Percentiles rank a stretch among this genome's conserved stretches.
Evolutionary conservation across 2,329 filamentous ascomycete genomes (phyloP).

Genomic region (Raffaelea albimanens): DNA sequence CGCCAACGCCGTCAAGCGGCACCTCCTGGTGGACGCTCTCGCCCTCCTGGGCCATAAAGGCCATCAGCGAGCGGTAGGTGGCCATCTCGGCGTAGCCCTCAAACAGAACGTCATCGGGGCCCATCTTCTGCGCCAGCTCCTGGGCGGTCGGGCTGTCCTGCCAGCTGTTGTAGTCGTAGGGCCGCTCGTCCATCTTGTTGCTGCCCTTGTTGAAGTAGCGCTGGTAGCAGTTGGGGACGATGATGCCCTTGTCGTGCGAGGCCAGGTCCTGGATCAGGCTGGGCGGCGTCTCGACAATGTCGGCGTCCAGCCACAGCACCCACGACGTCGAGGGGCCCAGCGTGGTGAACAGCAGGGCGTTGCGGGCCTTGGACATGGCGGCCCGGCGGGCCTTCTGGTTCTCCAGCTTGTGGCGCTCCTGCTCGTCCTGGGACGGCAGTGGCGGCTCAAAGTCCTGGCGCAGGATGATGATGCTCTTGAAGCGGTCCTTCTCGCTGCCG

Average conservation of each 20-base stretch:
- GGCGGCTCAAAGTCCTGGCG: slow-evolving; percentile 90
- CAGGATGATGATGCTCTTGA: slow-evolving; percentile 88
- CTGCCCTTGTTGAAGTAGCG: slow-evolving; percentile 62
- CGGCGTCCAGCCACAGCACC: slow-evolving; percentile 93
- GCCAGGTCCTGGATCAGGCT: slow-evolving; percentile 88
- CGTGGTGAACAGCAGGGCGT: slow-evolving; percentile 91
- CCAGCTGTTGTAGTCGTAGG: slow-evolving; percentile 98
- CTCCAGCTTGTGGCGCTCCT: slow-evolving; percentile 81
- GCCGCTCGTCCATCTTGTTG: slow-evolving; percentile 62
- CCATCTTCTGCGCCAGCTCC: slow-evolving; percentile 69
- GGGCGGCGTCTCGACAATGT: slow-evolving; percentile 80
- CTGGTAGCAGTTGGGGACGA: slow-evolving; percentile 95
- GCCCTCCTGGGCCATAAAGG: slow-evolving; percentile 57
- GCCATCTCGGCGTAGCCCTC: slow-evolving; percentile 92
- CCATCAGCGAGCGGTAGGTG: slow-evolving; percentile 88
- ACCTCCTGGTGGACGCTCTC: slow-evolving; percentile 55
- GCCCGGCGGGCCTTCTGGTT: slow-evolving; percentile 82
- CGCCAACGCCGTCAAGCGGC: slow-evolving; percentile 83
- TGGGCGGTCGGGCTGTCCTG: slow-evolving; percentile 76
- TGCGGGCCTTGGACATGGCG: slow-evolving; percentile 87
- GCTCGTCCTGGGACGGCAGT: slow-evolving; percentile 70
- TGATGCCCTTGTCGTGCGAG: slow-evolving; percentile 75
- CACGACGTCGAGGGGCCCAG: slow-evolving; percentile 84
- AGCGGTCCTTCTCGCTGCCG: slow-evolving; percentile 69
- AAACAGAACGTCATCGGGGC: slow-evolving; percentile 80